Evolutionary conservation across 2,329 filamentous ascomycete species (phyloP).

Genomic region (Microthyrium microscopicum): DNA sequence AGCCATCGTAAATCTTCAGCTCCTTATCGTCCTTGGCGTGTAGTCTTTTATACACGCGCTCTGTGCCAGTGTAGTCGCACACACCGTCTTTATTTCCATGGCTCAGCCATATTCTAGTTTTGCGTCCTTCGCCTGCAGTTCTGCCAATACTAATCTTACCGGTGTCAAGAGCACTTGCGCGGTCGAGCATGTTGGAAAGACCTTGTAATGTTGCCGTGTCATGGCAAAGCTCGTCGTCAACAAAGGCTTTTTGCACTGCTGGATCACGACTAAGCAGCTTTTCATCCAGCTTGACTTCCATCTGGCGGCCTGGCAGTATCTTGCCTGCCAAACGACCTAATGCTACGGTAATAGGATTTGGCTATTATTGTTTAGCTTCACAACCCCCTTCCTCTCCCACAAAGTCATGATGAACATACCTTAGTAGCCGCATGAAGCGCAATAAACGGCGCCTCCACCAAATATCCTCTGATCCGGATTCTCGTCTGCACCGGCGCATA

Average conservation of each 20-base stretch:
- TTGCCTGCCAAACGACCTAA: conserved; percentile 51
- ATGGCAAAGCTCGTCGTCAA: conserved; percentile 56
- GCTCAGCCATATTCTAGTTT: conserved; percentile 50
- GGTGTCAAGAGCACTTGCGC: conserved; percentile 42
- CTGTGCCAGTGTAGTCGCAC: conserved; percentile 50
- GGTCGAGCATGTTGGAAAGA: conserved; percentile 59
- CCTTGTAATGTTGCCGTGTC: conserved; percentile 76
- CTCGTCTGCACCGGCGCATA: conserved; percentile 34
- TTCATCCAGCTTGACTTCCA: conserved; percentile 47
- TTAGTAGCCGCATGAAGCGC: conserved; percentile 48
- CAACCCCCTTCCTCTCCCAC: too few relatives aligned
- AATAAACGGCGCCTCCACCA: conserved; percentile 66
- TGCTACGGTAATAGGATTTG: conserved; percentile 44
- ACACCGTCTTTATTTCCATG: conserved; percentile 64
- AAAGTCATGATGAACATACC: too few relatives aligned
- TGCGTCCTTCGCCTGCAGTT: conserved; percentile 30
- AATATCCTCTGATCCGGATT: conserved; percentile 49
- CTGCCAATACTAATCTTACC: conserved; percentile 33
- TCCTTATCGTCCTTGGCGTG: conserved; percentile 45
- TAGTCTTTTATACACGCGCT: conserved; percentile 21
- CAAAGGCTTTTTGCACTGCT: conserved; percentile 41
- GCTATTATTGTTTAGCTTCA: too few relatives aligned
- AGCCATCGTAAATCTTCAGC: conserved; percentile 59
- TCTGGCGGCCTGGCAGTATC: conserved; percentile 50
- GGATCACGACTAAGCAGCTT: conserved; percentile 51